Percentiles rank a stretch among this genome's conserved stretches.
These are phyloP conservation scores for Gynochthodes officinalis DNA, from an alignment of 257 asterid genomes.

Conservation along the genomic window DNA sequence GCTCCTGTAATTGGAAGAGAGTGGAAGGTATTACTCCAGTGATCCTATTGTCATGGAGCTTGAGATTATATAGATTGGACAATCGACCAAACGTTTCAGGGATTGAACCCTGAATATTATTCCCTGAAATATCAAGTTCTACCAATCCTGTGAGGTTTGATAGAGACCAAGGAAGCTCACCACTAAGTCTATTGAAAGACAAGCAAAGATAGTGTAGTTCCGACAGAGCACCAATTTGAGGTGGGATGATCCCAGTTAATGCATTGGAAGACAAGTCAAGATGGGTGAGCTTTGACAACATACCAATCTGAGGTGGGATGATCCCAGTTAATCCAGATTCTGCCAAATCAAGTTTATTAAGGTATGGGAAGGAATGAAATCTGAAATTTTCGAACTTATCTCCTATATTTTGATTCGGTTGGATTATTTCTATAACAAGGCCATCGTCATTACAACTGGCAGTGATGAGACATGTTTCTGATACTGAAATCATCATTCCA, in stretches of 20 bases:
- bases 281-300: neutral
- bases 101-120: neutral
- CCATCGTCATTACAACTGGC: neutral
- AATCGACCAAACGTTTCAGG: neutral
- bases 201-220: neutral
- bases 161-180: neutral
- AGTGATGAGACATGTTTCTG: neutral
- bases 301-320: constrained; percentile 1
- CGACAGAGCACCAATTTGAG: constrained; percentile 1
- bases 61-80: neutral
- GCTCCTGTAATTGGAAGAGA: neutral
- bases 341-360: neutral
- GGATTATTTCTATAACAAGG: neutral
- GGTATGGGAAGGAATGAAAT: neutral
- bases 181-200: neutral
- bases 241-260: constrained; percentile 7
- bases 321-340: neutral
- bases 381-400: neutral
- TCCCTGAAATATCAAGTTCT: neutral
- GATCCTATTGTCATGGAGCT: neutral
- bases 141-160: neutral
- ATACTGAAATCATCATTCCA: neutral
- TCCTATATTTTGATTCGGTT: neutral
- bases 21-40: neutral
- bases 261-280: constrained; percentile 6